Evolutionary conservation across 2,329 filamentous ascomycete genomes (phyloP), one percentile per base, ranked within the genome.

Genomic region (Aspergillus tamarii): DNA sequence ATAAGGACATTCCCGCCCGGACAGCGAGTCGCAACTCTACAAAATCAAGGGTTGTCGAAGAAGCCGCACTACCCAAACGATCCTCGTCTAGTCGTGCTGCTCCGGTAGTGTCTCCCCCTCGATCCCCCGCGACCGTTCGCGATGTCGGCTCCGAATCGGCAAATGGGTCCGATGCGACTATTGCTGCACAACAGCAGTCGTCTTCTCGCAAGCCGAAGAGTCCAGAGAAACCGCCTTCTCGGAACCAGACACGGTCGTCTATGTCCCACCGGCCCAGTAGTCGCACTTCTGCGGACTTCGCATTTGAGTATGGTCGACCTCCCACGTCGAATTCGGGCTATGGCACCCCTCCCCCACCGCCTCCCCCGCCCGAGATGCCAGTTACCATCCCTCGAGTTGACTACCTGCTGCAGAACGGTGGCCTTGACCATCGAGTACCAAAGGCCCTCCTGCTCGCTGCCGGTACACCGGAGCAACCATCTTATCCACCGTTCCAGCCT

Each of bases 361-460:
- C 91, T 2, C 90, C 92, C 1, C 89, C 91, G 0, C 86, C 93
- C 10, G 86, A 88, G 63, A 74, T 85, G 46, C 84, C 86, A 41
- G 84, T 89, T 50, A 88, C 93, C 46, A 85, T 89, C 14, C 94
- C 94, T 0, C 87, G 92, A 65, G 93, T 98, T 21, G 94, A 98
- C 75, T 98, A 98, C 75, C 83, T 98, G 21, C 84, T 97, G 60
- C 92, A 95, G 71, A 90, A 97, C 76, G 94, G 94, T 45, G 94
- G 94, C 0, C 81, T 98, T 21, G 78, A 88, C 26, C 85, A 90
- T 52, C 83, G 88, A 0, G 86, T 95, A 0, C 88, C 93, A 0
- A 91, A 89, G 70, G 88, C 88, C 64, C 87, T 97, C 59, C 81
- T 97, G 9, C 69, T 75, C 53, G 77, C 77, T 7, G 74, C 77